phyloP scores from a whole-genome alignment of 2,329 filamentous ascomycete genomes.

The Fusarium compactum region DNA sequence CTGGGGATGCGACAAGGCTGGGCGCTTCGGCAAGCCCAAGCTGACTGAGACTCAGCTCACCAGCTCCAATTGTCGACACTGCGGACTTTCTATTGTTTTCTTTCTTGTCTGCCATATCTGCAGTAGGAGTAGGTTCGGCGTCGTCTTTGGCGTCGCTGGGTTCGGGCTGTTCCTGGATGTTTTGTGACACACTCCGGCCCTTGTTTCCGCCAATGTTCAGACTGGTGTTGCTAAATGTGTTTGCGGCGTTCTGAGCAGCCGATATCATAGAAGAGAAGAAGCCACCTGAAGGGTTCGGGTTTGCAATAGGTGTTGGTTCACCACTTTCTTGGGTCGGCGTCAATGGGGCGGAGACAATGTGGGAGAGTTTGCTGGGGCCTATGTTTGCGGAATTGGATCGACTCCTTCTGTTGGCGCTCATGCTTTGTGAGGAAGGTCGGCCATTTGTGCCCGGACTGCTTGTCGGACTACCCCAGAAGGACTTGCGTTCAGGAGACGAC shows the following conservation, averaged over 20 bases:
- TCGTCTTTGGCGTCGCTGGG: constrained; percentile 53
- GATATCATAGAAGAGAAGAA: constrained; percentile 97
- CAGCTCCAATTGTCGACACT: constrained; percentile 88
- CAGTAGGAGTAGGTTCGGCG: constrained; percentile 55
- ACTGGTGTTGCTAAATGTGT: constrained; percentile 73
- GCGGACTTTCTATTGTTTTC: constrained; percentile 78
- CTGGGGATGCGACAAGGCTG: constrained; percentile 66
- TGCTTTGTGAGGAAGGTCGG: constrained; percentile 72
- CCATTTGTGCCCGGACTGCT: constrained; percentile 60
- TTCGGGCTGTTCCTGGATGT: constrained; percentile 44
- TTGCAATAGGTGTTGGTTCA: constrained; percentile 64
- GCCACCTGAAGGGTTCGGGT: constrained; percentile 64
- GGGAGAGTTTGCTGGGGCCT: constrained; percentile 89
- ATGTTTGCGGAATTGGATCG: constrained; percentile 67
- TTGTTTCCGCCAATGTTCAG: constrained; percentile 63
- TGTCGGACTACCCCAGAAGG: constrained; percentile 46
- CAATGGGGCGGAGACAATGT: constrained; percentile 76
- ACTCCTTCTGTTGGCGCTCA: constrained; percentile 74
- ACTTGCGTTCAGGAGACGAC: constrained; percentile 48
- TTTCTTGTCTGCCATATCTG: constrained; percentile 52
- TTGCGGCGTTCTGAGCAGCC: constrained; percentile 92
- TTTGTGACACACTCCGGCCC: constrained; percentile 47
- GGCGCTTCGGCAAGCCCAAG: constrained; percentile 79
- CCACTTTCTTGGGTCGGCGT: constrained; percentile 81
- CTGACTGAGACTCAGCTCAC: constrained; percentile 89